Evolutionary conservation across 345 rosid species (phyloP).

Genomic region (Eucalyptus tenuipes): DNA sequence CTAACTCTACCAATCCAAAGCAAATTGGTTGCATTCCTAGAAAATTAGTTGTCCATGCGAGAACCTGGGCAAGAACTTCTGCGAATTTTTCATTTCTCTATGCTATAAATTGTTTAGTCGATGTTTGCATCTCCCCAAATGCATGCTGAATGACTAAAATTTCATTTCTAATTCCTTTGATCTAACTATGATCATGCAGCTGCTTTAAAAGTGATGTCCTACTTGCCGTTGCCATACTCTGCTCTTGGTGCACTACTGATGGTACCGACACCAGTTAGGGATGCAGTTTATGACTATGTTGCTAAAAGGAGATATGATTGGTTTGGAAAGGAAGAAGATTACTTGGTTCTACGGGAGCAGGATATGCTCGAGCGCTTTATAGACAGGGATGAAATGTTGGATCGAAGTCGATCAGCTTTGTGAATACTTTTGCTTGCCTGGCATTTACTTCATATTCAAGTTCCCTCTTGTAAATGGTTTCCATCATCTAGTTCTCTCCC

Average conservation of each 20-base stretch:
- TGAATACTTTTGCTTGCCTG: neutral
- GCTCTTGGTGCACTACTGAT: conserved; percentile 45
- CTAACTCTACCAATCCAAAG: neutral
- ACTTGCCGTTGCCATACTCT: conserved; percentile 73
- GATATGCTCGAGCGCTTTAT: conserved; percentile 73
- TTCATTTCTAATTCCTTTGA: neutral
- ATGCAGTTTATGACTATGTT: conserved; percentile 62
- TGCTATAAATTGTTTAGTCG: neutral
- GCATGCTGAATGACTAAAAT: neutral
- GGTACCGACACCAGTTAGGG: conserved; percentile 60
- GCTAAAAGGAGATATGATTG: conserved; percentile 64
- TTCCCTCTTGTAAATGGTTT: neutral
- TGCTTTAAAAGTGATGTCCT: conserved; percentile 62
- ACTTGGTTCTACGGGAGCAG: conserved; percentile 57
- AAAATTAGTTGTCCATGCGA: neutral
- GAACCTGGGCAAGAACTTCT: neutral
- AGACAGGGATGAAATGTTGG: conserved; percentile 60
- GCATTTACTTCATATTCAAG: neutral
- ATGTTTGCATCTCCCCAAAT: neutral
- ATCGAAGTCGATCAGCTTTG: neutral
- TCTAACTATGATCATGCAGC: conserved; percentile 27
- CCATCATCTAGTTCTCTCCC: neutral
- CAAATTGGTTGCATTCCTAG: neutral
- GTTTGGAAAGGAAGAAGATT: conserved; percentile 66
- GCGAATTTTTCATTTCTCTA: neutral